Evolutionary conservation across 106 monocot species (phyloP).

Genomic region (Hemerocallis citrina): DNA sequence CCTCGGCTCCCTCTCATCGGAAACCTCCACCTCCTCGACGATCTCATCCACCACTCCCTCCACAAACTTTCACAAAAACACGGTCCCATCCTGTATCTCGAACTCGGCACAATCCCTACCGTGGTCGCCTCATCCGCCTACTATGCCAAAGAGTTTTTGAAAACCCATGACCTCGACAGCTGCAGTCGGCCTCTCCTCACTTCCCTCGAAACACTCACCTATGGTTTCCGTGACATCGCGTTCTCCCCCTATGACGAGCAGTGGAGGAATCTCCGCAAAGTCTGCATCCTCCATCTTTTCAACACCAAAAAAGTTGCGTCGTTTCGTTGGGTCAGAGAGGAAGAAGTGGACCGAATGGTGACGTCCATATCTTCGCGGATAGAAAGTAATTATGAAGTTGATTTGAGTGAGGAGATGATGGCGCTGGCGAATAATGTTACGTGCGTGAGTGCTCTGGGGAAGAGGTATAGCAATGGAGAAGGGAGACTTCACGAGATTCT

Average conservation of each 20-base stretch:
- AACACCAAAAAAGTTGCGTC: background rate
- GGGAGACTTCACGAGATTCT: background rate
- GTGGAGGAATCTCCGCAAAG: background rate
- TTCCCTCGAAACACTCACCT: background rate
- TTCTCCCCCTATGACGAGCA: background rate
- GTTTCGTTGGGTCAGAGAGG: background rate
- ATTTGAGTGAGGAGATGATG: background rate
- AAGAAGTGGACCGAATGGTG: no score
- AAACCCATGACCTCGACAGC: no score
- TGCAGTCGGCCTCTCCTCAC: no score
- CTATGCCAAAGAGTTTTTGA: no score
- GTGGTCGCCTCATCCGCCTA: no score
- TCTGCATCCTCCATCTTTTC: constrained; percentile 3
- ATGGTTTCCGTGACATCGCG: background rate
- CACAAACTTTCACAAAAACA: no score
- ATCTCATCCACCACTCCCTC: no score
- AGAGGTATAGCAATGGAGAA: background rate
- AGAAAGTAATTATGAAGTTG: background rate
- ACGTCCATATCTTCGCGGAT: no score
- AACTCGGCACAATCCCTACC: no score
- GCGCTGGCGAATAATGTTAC: background rate
- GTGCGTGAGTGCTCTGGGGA: background rate
- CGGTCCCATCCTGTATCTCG: no score
- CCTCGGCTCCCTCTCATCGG: no score
- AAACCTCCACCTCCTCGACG: no score